Base-by-base conservation (phyloP, 805 yeast genomes). In the Candida ascalaphidarum region DNA sequence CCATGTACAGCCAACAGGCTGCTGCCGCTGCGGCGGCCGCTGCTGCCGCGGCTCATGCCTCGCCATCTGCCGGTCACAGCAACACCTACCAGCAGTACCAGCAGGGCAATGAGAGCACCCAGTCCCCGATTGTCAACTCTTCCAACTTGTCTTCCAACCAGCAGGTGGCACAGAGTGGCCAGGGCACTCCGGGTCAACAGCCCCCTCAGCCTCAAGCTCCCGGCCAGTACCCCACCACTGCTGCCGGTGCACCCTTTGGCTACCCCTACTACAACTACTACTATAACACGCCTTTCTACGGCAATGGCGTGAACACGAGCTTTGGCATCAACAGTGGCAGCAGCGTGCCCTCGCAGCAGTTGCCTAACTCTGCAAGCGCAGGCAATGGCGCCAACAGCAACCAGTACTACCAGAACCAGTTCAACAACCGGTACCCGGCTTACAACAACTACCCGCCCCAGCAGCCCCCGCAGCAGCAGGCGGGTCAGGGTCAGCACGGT, bases 181-280 rank as follows among this genome's bases (percentile, higher is more conserved):
- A n/a, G n/a, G n/a, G n/a, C n/a, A n/a, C n/a, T n/a, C n/a, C n/a
- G n/a, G n/a, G n/a, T n/a, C n/a, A n/a, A n/a, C 44, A 50, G 32
- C 58, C 50, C 32, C 44, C 34, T 31, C 60, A 52, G 43, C n/a
- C n/a, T n/a, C n/a, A n/a, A n/a, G n/a, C n/a, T n/a, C n/a, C n/a
- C n/a, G n/a, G n/a, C n/a, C 44, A 39, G 32, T 48, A 53, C 14
- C 65, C 64, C 27, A 49, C 53, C 39, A 50, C 50, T 26, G 46
- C 46, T 2, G n/a, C n/a, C n/a, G n/a, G n/a, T n/a, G n/a, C n/a
- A n/a, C 65, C 65, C 29, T 61, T 52, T 36, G 66, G 56, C 17
- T 61, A 61, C 48, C 67, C 67, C 26, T 56, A 57, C 45, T 60
- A 61, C 49, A 49, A 56, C 48, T 47, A 60, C 46, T 61, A 57